Percentiles rank a stretch among this genome's conserved stretches.
phyloP scores from a whole-genome alignment of 345 rosid genomes.

The Lepidium aucheri region DNA sequence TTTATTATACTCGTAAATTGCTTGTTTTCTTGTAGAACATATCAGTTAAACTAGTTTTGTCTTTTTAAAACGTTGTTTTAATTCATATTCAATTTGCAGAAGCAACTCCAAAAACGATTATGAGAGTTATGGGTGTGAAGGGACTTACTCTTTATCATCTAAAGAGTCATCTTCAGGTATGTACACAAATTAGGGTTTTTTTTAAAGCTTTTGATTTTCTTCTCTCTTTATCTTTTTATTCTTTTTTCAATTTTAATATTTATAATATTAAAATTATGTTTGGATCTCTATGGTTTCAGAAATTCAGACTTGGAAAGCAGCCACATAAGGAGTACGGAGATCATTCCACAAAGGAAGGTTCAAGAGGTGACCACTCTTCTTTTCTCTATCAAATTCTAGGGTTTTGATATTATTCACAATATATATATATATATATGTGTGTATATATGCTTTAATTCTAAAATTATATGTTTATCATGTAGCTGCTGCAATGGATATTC shows the following conservation, averaged over 20 bases:
- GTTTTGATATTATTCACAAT: background rate
- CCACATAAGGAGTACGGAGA: conserved; percentile 98
- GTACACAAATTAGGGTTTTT: conserved; percentile 30
- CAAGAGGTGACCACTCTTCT: conserved; percentile 33
- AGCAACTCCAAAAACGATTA: conserved; percentile 98
- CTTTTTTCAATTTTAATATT: background rate
- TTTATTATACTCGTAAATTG: no score
- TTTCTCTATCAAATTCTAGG: conserved; percentile 19
- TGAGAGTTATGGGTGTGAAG: conserved; percentile 99
- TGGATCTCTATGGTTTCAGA: conserved; percentile 37
- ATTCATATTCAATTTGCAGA: conserved; percentile 42
- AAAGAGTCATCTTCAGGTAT: conserved; percentile 99
- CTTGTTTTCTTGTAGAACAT: no score
- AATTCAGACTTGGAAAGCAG: conserved; percentile 99
- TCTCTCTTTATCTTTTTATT: conserved; percentile 20
- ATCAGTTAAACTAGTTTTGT: no score
- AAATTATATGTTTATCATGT: background rate
- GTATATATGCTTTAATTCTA: background rate
- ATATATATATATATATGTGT: background rate
- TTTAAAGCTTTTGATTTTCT: conserved; percentile 11
- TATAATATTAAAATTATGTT: background rate
- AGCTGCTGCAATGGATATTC: conserved; percentile 81
- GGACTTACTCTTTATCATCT: conserved; percentile 99
- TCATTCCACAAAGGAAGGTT: conserved; percentile 91
- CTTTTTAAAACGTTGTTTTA: no score